phyloP scores from a whole-genome alignment of 805 yeast species.

The Candida saitoana region DNA sequence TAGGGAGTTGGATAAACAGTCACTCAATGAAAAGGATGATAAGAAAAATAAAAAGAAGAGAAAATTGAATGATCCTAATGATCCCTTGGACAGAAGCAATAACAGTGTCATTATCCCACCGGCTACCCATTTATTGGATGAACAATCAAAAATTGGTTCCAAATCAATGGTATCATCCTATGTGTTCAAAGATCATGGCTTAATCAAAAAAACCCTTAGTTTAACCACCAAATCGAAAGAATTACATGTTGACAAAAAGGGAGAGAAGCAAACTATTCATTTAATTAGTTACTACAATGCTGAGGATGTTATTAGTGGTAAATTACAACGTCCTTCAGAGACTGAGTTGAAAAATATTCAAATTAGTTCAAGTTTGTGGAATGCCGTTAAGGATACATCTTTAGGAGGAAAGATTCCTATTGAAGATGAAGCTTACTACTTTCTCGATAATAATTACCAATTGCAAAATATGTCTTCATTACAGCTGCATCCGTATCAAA shows the following conservation, averaged over 20 bases:
- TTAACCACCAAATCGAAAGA: constrained; percentile 44
- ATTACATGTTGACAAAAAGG: constrained; percentile 20
- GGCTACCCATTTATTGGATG: background rate
- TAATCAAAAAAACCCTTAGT: constrained; percentile 79
- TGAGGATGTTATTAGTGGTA: constrained; percentile 62
- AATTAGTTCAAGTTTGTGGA: constrained; percentile 47
- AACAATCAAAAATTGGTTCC: background rate
- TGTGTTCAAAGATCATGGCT: constrained; percentile 65
- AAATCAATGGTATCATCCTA: constrained; percentile 49
- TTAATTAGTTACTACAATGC: constrained; percentile 76
- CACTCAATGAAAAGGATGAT: constrained; percentile 41
- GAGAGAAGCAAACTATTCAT: constrained; percentile 53
- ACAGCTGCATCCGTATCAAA: constrained; percentile 16
- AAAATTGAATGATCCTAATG: constrained; percentile 9
- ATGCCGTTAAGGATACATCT: constrained; percentile 54
- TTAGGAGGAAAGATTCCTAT: constrained; percentile 53
- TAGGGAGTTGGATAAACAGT: constrained; percentile 52
- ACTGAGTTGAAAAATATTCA: constrained; percentile 47
- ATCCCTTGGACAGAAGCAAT: constrained; percentile 8
- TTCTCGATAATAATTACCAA: constrained; percentile 42
- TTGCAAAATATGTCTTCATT: constrained; percentile 35
- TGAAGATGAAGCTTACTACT: constrained; percentile 50
- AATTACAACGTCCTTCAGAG: constrained; percentile 55
- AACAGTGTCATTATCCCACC: background rate
- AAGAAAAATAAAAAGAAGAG: constrained; percentile 37